Conservation (phyloP, 2,329 filamentous ascomycete species). For the Hypomyces perniciosus region DNA sequence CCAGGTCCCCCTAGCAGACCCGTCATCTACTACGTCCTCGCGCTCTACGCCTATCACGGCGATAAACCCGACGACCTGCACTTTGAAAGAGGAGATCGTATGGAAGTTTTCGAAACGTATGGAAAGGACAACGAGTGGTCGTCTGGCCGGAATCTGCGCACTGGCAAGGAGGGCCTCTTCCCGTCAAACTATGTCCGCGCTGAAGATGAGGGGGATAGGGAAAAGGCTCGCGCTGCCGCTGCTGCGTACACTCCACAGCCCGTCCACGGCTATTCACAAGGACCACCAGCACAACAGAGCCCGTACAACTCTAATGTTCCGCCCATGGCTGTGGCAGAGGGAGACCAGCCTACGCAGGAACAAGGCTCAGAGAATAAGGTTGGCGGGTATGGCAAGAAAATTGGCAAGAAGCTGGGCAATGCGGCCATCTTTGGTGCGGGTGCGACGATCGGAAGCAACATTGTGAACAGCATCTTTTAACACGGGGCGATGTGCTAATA, state of each 20-base stretch:
- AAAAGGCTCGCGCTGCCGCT: slow-evolving; percentile 28
- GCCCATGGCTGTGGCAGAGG: slow-evolving; percentile 64
- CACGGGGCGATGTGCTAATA: background rate
- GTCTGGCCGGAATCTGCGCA: slow-evolving; percentile 81
- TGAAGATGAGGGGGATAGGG: slow-evolving; percentile 60
- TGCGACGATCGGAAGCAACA: slow-evolving; percentile 81
- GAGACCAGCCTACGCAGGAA: slow-evolving; percentile 32
- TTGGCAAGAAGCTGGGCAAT: slow-evolving; percentile 84
- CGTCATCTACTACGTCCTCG: slow-evolving; percentile 66
- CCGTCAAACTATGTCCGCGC: slow-evolving; percentile 82
- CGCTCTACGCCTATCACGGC: slow-evolving; percentile 77
- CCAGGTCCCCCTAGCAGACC: slow-evolving; percentile 41
- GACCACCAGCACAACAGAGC: slow-evolving; percentile 46
- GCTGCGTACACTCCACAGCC: slow-evolving; percentile 34
- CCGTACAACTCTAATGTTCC: slow-evolving; percentile 67
- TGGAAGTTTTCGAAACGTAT: slow-evolving; percentile 72
- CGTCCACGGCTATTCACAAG: slow-evolving; percentile 20
- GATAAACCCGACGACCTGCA: slow-evolving; percentile 75
- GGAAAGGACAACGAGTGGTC: slow-evolving; percentile 93
- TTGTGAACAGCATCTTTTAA: slow-evolving; percentile 88
- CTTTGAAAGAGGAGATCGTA: slow-evolving; percentile 72
- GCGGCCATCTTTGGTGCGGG: slow-evolving; percentile 87
- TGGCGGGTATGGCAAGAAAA: slow-evolving; percentile 79
- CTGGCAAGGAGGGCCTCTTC: slow-evolving; percentile 85
- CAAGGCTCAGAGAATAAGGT: slow-evolving; percentile 52